Percentiles rank a stretch among this genome's conserved stretches.
These are phyloP conservation scores for Oryza longistaminata DNA, from an alignment of 176 grass and related monocot genomes.

Conservation along the genomic window DNA sequence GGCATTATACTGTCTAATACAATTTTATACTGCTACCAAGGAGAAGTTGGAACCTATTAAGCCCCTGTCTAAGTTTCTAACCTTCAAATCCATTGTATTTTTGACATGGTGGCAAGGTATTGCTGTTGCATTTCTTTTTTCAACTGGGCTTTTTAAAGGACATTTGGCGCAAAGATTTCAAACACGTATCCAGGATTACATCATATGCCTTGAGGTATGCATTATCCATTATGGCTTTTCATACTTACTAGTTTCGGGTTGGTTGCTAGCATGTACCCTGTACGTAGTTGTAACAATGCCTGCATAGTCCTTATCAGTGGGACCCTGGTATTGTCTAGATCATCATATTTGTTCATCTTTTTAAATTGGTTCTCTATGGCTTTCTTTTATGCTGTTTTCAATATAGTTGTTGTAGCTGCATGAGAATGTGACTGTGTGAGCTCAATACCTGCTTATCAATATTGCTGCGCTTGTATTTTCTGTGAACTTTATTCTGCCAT, in stretches of 20 bases:
- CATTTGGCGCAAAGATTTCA: conserved; percentile 88
- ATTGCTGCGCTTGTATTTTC: not conserved
- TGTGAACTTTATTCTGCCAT: not conserved
- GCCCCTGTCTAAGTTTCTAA: conserved; percentile 94
- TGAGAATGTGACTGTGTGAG: not conserved
- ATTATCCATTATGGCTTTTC: conserved; percentile 31
- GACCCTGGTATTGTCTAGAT: conserved; percentile 14
- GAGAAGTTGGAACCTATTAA: conserved; percentile 92
- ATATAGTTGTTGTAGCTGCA: not conserved
- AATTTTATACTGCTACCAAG: conserved; percentile 91
- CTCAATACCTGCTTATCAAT: not conserved
- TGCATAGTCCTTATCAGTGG: conserved; percentile 4
- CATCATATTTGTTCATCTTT: not conserved
- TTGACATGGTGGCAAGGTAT: conserved; percentile 99
- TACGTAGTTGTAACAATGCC: not conserved
- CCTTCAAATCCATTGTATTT: conserved; percentile 99
- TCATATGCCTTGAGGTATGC: conserved; percentile 97
- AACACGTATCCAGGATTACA: conserved; percentile 92
- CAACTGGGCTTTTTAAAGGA: conserved; percentile 88
- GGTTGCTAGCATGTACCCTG: not conserved
- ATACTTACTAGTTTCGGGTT: conserved; percentile 19
- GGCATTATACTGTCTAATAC: conserved; percentile 97
- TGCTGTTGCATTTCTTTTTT: conserved; percentile 94
- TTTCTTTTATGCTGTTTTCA: conserved; percentile 3
- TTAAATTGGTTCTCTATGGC: not conserved